Evolutionary conservation across 345 rosid genomes (phyloP), one percentile per base, ranked within the genome.

Genomic region (Dimocarpus longan): DNA sequence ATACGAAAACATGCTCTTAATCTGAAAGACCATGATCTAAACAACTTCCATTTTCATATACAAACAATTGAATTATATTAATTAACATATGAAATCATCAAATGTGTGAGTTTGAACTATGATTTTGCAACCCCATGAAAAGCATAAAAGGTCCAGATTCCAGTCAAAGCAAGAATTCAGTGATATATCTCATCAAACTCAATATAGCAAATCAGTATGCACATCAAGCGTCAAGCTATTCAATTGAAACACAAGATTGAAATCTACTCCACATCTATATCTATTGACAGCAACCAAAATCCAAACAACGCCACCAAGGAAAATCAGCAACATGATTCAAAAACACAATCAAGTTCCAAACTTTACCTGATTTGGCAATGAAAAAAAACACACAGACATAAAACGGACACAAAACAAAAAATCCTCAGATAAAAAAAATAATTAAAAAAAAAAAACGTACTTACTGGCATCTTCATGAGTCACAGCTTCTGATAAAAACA

Each of bases 401-500:
- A 4, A 60, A 60, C 9, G 65, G 18, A 64, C 15, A 54, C 66
- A 76, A 46, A 19, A 75, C 37, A 63, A 64, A 76, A 60, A 28
- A 77, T 80, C 71, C 85, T 80, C 80, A 80, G 78, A 70, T 78
- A 52, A 3, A 67, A 56, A 46, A 46, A 46, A 46, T 7, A 46
- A 4, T 7, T 0, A 44, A 44, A 37, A 68, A 71, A 40, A 83
- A 80, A 87, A 85, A 89, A 93, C 99, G 93, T 95, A 95, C 99
- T 95, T 95, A 95, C 99, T 92, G 93, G 99, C 97, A 93, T 91
- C 97, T 91, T 92, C 97, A 84, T 91, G 86, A 79, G 87, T 88
- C 85, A 84, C 79, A 74, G 84, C 85, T 86, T 81, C 83, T 72
- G 81, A 60, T 60, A 59, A 59, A 59, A 60, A 76, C 67, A 67